Conservation (phyloP, 2,329 filamentous ascomycete genomes). For the Chaetothyriales sp. region DNA sequence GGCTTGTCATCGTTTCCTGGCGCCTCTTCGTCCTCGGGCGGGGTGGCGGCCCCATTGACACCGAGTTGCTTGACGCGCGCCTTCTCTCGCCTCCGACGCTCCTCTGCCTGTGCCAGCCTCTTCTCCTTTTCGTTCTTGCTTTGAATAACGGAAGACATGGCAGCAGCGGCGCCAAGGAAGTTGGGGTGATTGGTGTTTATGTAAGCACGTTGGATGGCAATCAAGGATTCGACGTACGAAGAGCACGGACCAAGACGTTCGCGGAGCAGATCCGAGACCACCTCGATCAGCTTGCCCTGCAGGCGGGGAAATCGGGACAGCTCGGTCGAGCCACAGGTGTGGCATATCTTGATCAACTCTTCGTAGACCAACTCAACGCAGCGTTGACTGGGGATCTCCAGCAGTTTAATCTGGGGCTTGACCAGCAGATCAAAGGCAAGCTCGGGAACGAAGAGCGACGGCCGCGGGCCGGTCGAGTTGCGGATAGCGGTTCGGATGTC, state of each 20-base stretch:
- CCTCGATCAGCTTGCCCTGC: slow-evolving; percentile 94
- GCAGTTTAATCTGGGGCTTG: slow-evolving; percentile 94
- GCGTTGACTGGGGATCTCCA: slow-evolving; percentile 87
- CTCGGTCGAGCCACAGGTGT: slow-evolving; percentile 93
- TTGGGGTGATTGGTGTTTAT: slow-evolving; percentile 99
- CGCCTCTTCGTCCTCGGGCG: slow-evolving; percentile 47
- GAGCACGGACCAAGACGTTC: slow-evolving; percentile 85
- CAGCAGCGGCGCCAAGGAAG: slow-evolving; percentile 88
- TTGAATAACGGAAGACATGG: slow-evolving; percentile 92
- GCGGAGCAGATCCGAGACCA: slow-evolving; percentile 86
- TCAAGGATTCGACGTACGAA: slow-evolving; percentile 85
- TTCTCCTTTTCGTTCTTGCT: slow-evolving; percentile 91
- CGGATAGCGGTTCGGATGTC: slow-evolving; percentile 96
- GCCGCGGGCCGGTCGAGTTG: slow-evolving; percentile 90
- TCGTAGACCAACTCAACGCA: slow-evolving; percentile 98
- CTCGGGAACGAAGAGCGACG: slow-evolving; percentile 92
- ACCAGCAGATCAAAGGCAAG: slow-evolving; percentile 95
- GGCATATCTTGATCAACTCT: slow-evolving; percentile 97
- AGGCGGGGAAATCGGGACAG: slow-evolving; percentile 81
- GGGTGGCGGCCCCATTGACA: slow-evolving; percentile 58
- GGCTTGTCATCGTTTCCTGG: slow-evolving; percentile 38
- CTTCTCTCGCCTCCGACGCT: slow-evolving; percentile 73
- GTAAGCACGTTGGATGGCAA: slow-evolving; percentile 93
- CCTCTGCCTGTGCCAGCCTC: slow-evolving; percentile 64
- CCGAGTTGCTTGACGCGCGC: slow-evolving; percentile 69